These are phyloP conservation scores for Monilinia vaccinii-corymbosi DNA, from an alignment of 2,329 filamentous ascomycete species.

Conservation along the genomic window DNA sequence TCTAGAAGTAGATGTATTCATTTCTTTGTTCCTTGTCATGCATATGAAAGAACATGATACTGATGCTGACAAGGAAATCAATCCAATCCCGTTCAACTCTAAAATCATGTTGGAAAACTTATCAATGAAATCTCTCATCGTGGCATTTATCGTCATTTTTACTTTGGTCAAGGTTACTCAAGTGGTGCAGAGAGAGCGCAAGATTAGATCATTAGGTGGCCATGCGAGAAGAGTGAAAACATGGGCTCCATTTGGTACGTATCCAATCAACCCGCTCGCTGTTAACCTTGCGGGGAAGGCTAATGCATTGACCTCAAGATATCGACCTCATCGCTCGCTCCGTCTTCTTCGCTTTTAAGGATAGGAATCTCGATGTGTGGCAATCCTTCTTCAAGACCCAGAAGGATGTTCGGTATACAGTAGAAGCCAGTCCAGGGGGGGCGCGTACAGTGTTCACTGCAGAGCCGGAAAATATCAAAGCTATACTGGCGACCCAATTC, in stretches of 20 bases:
- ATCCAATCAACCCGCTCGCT: neutral
- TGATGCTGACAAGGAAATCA: too few species aligned
- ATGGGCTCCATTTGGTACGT: slow-evolving; percentile 38
- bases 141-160: slow-evolving; percentile 14
- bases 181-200: slow-evolving; percentile 35
- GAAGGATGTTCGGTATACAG: slow-evolving; percentile 41
- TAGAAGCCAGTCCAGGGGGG: slow-evolving; percentile 38
- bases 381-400: slow-evolving; percentile 36
- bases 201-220: slow-evolving; percentile 38
- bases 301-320: slow-evolving; percentile 35
- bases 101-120: slow-evolving; percentile 26
- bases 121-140: slow-evolving; percentile 35
- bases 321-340: slow-evolving; percentile 47
- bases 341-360: slow-evolving; percentile 15
- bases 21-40: too few species aligned
- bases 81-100: too few species aligned
- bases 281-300: neutral
- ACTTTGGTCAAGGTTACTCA: slow-evolving; percentile 26
- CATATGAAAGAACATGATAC: too few species aligned
- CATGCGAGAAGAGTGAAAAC: slow-evolving; percentile 33
- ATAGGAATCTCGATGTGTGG: slow-evolving; percentile 55
- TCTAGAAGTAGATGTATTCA: too few species aligned
- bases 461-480: slow-evolving; percentile 86
- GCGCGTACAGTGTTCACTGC: slow-evolving; percentile 52
- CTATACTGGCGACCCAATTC: slow-evolving; percentile 82